Conservation (phyloP, 306 rosid genomes). For the Oxytropis ochrocephala region DNA sequence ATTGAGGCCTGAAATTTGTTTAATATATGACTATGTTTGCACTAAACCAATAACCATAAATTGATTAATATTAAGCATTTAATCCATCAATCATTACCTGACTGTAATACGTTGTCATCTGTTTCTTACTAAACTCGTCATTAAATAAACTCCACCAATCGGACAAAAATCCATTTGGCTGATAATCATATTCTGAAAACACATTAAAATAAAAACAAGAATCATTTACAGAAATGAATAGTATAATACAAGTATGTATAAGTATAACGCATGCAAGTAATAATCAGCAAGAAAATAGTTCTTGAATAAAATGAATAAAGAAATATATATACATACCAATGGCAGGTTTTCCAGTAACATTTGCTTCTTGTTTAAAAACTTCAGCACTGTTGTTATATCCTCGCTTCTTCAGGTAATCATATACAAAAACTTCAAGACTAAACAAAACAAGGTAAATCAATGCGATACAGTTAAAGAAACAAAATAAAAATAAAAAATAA, state of each 20-base stretch:
- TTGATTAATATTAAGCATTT: neutral
- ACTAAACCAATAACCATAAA: neutral
- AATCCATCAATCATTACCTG: neutral
- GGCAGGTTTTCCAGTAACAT: neutral
- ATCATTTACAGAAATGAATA: neutral
- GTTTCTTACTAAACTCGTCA: neutral
- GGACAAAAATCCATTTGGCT: neutral
- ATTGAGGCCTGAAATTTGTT: neutral
- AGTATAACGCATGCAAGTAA: too few species aligned
- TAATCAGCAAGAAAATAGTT: too few species aligned
- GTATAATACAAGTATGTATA: neutral
- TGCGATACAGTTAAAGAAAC: neutral
- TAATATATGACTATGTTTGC: neutral
- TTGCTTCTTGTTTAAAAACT: neutral
- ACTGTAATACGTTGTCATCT: too few species aligned
- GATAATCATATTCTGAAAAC: neutral
- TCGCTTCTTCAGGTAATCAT: neutral
- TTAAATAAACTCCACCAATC: neutral
- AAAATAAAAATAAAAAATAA: neutral
- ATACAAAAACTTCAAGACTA: neutral
- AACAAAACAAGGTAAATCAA: neutral
- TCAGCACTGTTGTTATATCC: neutral
- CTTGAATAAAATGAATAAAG: too few species aligned
- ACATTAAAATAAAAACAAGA: neutral
- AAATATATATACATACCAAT: neutral